Conservation (phyloP, 1,139 yeast species). For the Scheffersomyces segobiensis region DNA sequence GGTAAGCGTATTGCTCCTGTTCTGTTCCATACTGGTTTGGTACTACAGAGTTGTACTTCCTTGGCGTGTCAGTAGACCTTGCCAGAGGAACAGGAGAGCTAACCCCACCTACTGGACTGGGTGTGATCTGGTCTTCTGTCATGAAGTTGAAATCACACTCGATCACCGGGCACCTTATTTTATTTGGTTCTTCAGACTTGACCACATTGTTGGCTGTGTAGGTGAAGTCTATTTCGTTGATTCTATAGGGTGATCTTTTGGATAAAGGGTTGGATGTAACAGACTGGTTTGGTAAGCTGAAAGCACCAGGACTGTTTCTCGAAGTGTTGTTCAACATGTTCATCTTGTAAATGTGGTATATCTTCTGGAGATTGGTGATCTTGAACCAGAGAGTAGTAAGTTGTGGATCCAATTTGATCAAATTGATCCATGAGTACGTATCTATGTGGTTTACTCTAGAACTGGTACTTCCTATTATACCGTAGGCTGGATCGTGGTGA, state of each 20-base stretch:
- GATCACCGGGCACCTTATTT: constrained; percentile 39
- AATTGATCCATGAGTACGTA: constrained; percentile 42
- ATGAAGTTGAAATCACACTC: constrained; percentile 43
- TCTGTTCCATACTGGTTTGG: not conserved
- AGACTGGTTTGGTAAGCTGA: not conserved
- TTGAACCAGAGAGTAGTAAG: constrained; percentile 44
- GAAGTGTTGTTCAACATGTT: constrained; percentile 14
- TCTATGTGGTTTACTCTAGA: constrained; percentile 13
- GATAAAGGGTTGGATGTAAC: constrained; percentile 4
- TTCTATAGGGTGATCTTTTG: constrained; percentile 12
- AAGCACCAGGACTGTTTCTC: not conserved
- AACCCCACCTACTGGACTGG: not conserved
- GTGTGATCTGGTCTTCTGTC: constrained; percentile 23
- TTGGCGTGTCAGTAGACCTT: not conserved
- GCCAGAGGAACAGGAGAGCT: constrained; percentile 3
- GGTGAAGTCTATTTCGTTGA: constrained; percentile 30
- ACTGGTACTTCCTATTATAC: constrained; percentile 9
- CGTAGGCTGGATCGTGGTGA: constrained; percentile 16
- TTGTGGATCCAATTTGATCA: constrained; percentile 43
- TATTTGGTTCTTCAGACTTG: constrained; percentile 8
- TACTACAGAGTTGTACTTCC: not conserved
- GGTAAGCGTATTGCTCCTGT: not conserved
- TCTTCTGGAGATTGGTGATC: constrained; percentile 42
- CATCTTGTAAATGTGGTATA: constrained; percentile 41
- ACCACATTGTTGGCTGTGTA: constrained; percentile 12